Percentiles rank a stretch among this genome's conserved stretches.
phyloP scores from a whole-genome alignment of 2,329 filamentous ascomycete genomes.

The Stagonosporopsis rhizophila region DNA sequence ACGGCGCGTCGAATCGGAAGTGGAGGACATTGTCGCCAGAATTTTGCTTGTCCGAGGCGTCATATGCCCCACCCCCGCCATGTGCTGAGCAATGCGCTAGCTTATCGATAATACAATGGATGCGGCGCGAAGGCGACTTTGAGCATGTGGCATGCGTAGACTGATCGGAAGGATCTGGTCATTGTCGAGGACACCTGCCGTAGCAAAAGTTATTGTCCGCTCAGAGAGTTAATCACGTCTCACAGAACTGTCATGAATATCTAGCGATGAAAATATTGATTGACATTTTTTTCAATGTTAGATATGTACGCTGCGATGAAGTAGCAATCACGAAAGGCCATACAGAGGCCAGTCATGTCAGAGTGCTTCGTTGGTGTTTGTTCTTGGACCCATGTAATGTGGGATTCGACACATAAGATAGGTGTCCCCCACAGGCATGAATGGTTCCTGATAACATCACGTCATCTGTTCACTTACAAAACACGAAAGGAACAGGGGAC shows the following conservation, averaged over 20 bases:
- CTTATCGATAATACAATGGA: constrained; percentile 10
- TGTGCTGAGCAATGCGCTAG: not conserved
- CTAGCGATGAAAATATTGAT: no score
- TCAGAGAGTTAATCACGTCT: not conserved
- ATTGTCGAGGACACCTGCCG: not conserved
- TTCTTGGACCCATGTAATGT: constrained; percentile 50
- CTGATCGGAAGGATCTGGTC: not conserved
- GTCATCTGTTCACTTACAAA: constrained; percentile 2
- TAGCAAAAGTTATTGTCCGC: not conserved
- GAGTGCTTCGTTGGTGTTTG: constrained; percentile 36
- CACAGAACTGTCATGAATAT: not conserved
- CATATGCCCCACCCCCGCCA: constrained; percentile 26
- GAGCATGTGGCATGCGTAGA: not conserved
- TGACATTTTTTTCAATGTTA: no score
- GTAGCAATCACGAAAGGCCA: constrained; percentile 40
- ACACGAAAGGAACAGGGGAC: not conserved
- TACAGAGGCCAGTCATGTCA: constrained; percentile 40
- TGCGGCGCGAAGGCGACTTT: constrained; percentile 17
- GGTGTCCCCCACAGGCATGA: constrained; percentile 50
- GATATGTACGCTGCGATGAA: constrained; percentile 18
- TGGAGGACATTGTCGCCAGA: constrained; percentile 19
- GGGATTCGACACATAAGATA: constrained; percentile 43
- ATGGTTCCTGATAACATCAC: constrained; percentile 35
- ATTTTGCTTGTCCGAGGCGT: constrained; percentile 12
- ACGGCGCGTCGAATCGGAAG: constrained; percentile 19